Evolutionary conservation across 768 basidiomycete genomes (phyloP).

Genomic region (Symmetrospora coprosmae): DNA sequence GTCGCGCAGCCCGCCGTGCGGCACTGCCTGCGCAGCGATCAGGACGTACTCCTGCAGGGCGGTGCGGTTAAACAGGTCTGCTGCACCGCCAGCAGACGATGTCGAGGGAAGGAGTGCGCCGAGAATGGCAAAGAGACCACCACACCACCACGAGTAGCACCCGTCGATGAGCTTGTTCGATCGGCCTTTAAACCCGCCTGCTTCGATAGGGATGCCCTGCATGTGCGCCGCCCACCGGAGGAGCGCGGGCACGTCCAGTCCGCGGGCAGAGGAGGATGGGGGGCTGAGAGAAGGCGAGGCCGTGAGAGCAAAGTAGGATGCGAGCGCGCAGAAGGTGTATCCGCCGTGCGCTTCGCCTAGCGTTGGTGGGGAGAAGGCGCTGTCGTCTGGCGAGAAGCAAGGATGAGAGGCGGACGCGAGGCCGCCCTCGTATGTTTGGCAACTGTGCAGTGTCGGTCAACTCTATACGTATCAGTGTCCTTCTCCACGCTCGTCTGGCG

Average conservation of each 20-base stretch:
- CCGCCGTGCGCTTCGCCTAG: slow-evolving; percentile 96
- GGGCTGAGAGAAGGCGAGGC: slow-evolving; percentile 22
- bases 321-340: slow-evolving; percentile 85
- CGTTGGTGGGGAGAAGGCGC: slow-evolving; percentile 42
- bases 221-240: slow-evolving; percentile 69
- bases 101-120: neutral
- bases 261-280: neutral
- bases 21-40: slow-evolving; percentile 66
- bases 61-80: slow-evolving; percentile 25
- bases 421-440: slow-evolving; percentile 96
- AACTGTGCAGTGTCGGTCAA: slow-evolving; percentile 38
- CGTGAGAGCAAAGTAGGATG: slow-evolving; percentile 58
- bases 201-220: slow-evolving; percentile 67
- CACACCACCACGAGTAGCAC: slow-evolving; percentile 99
- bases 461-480: neutral
- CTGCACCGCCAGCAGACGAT: too few relatives aligned
- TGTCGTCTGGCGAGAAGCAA: slow-evolving; percentile 47
- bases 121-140: slow-evolving; percentile 65
- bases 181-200: slow-evolving; percentile 82
- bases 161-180: slow-evolving; percentile 99
- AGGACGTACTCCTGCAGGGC: slow-evolving; percentile 80
- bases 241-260: slow-evolving; percentile 48
- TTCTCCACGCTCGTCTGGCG: too few relatives aligned
- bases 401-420: slow-evolving; percentile 69
- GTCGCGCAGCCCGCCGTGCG: slow-evolving; percentile 77